Conservation (phyloP, 1,284 basidiomycete species). For the Trametes polyzona region DNA sequence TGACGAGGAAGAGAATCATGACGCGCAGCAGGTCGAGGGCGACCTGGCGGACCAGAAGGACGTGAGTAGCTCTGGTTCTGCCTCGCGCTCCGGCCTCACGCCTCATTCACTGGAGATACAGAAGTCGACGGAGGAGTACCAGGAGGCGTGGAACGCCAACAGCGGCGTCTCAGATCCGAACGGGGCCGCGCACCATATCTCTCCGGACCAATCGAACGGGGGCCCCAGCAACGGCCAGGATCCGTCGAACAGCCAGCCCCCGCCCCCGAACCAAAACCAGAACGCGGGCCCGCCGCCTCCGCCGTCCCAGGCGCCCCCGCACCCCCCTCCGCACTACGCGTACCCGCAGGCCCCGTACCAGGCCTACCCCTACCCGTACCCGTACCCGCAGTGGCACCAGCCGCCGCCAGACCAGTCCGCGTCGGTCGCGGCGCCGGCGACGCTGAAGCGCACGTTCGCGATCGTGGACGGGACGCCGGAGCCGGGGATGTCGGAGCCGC, state of each 20-base stretch:
- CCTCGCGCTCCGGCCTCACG: conserved; percentile 1
- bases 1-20: conserved; percentile 32
- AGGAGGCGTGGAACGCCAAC: conserved; percentile 60
- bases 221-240: conserved; percentile 29
- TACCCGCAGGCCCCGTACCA: conserved; percentile 33
- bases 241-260: conserved; percentile 15
- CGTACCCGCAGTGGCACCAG: conserved; percentile 35
- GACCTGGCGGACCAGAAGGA: conserved; percentile 31
- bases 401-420: conserved; percentile 26
- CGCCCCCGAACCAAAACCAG: too few species aligned
- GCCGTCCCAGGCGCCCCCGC: conserved; percentile 18
- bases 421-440: conserved; percentile 10
- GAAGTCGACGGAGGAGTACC: conserved; percentile 52
- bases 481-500: conserved; percentile 28
- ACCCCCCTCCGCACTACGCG: conserved; percentile 28
- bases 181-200: conserved; percentile 20
- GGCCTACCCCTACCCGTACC: conserved; percentile 33
- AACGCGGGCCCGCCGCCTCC: conserved; percentile 8
- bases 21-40: conserved; percentile 34
- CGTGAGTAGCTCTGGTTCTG: conserved; percentile 22
- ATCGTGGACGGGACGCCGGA: conserved; percentile 32
- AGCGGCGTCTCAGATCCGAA: conserved; percentile 41
- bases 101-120: conserved; percentile 19
- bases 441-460: conserved; percentile 37
- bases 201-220: conserved; percentile 18